These are phyloP conservation scores for Hymenoscyphus linearis DNA, from an alignment of 2,329 filamentous ascomycete genomes.

Conservation along the genomic window DNA sequence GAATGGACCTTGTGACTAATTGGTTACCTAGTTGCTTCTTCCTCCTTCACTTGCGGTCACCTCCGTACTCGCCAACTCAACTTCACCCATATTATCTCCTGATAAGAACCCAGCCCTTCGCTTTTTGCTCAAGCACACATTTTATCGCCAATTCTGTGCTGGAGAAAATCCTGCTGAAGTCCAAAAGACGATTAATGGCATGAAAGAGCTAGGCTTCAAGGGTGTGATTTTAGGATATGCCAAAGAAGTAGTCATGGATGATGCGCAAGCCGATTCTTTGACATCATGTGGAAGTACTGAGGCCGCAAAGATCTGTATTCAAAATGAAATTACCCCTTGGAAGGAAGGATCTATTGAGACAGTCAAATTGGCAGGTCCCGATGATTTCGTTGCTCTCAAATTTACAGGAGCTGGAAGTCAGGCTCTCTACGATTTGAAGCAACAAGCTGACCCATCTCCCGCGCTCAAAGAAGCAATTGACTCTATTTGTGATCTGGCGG, in stretches of 20 bases:
- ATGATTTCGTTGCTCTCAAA: slow-evolving; percentile 52
- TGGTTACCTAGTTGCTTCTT: slow-evolving; percentile 48
- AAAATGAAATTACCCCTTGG: slow-evolving; percentile 66
- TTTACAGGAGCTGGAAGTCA: slow-evolving; percentile 79
- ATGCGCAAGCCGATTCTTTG: slow-evolving; percentile 44
- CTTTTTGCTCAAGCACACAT: slow-evolving; percentile 69
- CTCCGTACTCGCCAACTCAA: slow-evolving; percentile 63
- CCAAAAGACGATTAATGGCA: slow-evolving; percentile 52
- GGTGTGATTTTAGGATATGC: slow-evolving; percentile 85
- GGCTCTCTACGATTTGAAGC: slow-evolving; percentile 61
- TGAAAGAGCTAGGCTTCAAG: slow-evolving; percentile 72
- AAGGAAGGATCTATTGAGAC: slow-evolving; percentile 68
- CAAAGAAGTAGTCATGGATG: slow-evolving; percentile 68
- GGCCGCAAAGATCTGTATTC: slow-evolving; percentile 44
- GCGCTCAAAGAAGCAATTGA: slow-evolving; percentile 66
- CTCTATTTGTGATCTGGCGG: slow-evolving; percentile 67
- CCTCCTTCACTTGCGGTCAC: slow-evolving; percentile 65
- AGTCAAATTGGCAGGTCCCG: slow-evolving; percentile 47
- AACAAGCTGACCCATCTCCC: slow-evolving; percentile 55
- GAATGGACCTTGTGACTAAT: slow-evolving; percentile 17
- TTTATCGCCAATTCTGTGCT: slow-evolving; percentile 89
- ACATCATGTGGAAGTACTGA: slow-evolving; percentile 40
- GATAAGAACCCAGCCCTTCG: slow-evolving; percentile 70
- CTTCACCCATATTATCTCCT: slow-evolving; percentile 61
- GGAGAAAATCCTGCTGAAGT: slow-evolving; percentile 71